phyloP scores from a whole-genome alignment of 1,284 basidiomycete genomes.

The Stereum hirsutum region DNA sequence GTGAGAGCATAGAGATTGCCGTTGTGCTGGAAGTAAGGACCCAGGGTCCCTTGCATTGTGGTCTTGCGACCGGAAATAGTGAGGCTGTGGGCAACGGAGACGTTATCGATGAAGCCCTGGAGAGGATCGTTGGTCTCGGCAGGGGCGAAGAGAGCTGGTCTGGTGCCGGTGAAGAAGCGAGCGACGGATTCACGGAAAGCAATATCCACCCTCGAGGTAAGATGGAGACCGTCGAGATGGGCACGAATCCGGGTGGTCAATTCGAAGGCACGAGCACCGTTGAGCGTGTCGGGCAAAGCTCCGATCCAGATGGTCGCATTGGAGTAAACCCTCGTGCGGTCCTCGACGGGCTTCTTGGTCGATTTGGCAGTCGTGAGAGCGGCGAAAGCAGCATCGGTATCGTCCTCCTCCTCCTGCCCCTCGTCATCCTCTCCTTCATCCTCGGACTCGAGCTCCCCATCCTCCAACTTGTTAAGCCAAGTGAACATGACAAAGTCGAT shows the following conservation, averaged over 20 bases:
- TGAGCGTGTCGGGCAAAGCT: constrained; percentile 25
- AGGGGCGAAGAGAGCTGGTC: constrained; percentile 20
- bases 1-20: constrained; percentile 25
- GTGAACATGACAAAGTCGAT: constrained; percentile 26
- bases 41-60: constrained; percentile 24
- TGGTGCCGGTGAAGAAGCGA: constrained; percentile 13
- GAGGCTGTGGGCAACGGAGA: constrained; percentile 25
- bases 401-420: constrained; percentile 13
- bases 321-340: constrained; percentile 14
- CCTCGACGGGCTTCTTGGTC: constrained; percentile 15
- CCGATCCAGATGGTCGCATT: constrained; percentile 30
- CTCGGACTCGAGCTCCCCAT: constrained; percentile 13
- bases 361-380: no score
- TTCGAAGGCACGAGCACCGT: constrained; percentile 19
- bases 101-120: constrained; percentile 23
- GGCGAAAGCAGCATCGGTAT: constrained; percentile 7
- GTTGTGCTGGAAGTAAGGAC: constrained; percentile 24
- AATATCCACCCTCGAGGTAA: constrained; percentile 21
- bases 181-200: constrained; percentile 25
- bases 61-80: constrained; percentile 19
- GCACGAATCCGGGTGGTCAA: constrained; percentile 14
- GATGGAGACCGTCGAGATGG: constrained; percentile 14
- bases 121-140: constrained; percentile 20
- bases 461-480: constrained; percentile 17
- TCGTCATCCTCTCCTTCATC: constrained; percentile 13